Evolutionary conservation across 2,329 filamentous ascomycete species (phyloP), one percentile per base, ranked within the genome.

Genomic region (Epichloe festucae): DNA sequence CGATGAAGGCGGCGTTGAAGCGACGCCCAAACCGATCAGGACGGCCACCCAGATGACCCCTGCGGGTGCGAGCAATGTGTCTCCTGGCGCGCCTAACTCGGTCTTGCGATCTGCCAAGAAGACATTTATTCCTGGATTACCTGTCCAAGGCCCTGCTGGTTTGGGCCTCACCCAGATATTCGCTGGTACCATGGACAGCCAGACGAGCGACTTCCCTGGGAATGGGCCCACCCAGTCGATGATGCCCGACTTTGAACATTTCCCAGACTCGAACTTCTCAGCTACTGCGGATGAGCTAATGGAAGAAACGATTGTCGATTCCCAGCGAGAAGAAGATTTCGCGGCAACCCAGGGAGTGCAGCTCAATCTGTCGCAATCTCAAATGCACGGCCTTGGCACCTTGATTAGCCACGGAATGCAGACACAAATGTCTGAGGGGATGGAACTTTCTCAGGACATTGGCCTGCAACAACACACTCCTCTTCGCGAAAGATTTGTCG

Each of bases 141-240:
- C 82, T 2, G 73, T 83, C 4, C 67, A 74, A 21, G 77, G 74
- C 0, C 74, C 79, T 21, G 81, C 79, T 38, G 81, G 81, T 3
- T 70, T 95, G 42, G 86, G 88, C 10, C 74, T 95, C 44, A 94
- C 89, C 0, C 90, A 95, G 60, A 91, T 93, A 55, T 96, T 95
- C 63, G 87, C 86, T 5, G 88, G 88, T 12, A 95, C 89, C 1
- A 85, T 96, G 81, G 89, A 73, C 64, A 80, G 75, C 58, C 76
- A 80, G 58, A 57, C 61, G 52, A 59, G 59, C 58, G n/a, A 31
- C 15, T 41, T 19, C 27, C 51, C 58, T 17, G 52, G 52, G 34
- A 53, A 55, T n/a, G 64, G 59, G 8, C 66, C 66, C 38, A 69
- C 66, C 1, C 66, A 75, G 17, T 75, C 74, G 6, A 67, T 72